Conservation (phyloP, 106 monocot genomes). For the Cymbidium sinense region DNA sequence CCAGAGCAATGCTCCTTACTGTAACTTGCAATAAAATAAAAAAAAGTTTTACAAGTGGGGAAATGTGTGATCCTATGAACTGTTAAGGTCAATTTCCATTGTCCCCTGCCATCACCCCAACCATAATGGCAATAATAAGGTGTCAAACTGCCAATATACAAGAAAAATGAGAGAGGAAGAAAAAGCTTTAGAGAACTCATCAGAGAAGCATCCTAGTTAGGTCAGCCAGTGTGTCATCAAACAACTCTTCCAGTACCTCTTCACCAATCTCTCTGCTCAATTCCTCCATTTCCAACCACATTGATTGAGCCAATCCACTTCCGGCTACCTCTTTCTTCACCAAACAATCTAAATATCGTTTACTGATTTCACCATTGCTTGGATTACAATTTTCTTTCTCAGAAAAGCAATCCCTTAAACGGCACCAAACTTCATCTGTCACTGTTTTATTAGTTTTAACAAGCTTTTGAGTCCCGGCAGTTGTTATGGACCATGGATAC, state of each 20-base stretch:
- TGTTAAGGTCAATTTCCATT: neutral
- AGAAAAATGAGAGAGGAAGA: neutral
- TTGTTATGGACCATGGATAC: constrained; percentile 20
- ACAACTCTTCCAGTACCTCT: constrained; percentile 43
- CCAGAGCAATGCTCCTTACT: too few species aligned
- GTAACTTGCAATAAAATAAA: too few species aligned
- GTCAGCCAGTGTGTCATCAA: constrained; percentile 36
- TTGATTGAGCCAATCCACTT: constrained; percentile 27
- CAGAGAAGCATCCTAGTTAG: neutral
- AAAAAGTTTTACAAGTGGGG: neutral
- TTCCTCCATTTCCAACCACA: constrained; percentile 36
- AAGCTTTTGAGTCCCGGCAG: neutral
- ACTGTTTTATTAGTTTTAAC: constrained; percentile 7
- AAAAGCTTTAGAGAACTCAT: neutral
- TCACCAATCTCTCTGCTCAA: constrained; percentile 28
- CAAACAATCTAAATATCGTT: constrained; percentile 19
- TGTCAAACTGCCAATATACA: neutral
- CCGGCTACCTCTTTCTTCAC: constrained; percentile 36
- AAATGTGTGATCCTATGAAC: neutral
- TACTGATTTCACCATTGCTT: constrained; percentile 16
- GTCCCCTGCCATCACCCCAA: neutral
- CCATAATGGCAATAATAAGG: neutral
- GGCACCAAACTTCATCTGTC: constrained; percentile 32
- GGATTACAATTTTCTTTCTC: constrained; percentile 1
- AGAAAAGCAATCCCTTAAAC: constrained; percentile 39